These are phyloP conservation scores for Apiospora phragmitis DNA, from an alignment of 2,329 filamentous ascomycete genomes.

Conservation along the genomic window DNA sequence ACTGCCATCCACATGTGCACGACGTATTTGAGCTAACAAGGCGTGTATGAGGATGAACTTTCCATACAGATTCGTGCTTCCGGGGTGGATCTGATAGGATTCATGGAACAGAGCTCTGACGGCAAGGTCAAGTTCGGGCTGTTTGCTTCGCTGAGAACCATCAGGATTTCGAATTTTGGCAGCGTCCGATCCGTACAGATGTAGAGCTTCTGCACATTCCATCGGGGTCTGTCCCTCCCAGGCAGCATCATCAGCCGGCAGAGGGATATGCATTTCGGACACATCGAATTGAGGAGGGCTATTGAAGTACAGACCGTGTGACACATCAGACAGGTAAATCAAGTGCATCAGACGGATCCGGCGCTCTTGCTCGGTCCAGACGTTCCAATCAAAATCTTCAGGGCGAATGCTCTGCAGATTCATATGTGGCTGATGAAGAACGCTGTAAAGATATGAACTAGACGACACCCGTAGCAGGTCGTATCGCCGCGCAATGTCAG, in stretches of 20 bases:
- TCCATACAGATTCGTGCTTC: slow-evolving; percentile 69
- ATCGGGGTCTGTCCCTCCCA: slow-evolving; percentile 65
- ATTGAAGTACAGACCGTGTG: slow-evolving; percentile 73
- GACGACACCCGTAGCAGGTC: slow-evolving; percentile 56
- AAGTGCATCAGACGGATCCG: slow-evolving; percentile 65
- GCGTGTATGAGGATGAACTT: slow-evolving; percentile 75
- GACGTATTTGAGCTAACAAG: slow-evolving; percentile 61
- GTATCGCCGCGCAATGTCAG: slow-evolving; percentile 56
- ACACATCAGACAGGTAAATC: slow-evolving; percentile 64
- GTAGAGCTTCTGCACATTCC: slow-evolving; percentile 66
- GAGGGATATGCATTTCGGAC: slow-evolving; percentile 64
- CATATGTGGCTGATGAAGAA: slow-evolving; percentile 59
- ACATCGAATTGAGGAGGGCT: slow-evolving; percentile 61
- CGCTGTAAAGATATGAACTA: slow-evolving; percentile 52
- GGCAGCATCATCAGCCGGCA: slow-evolving; percentile 71
- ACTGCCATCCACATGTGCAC: slow-evolving; percentile 42
- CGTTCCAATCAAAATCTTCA: slow-evolving; percentile 62
- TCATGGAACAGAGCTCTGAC: slow-evolving; percentile 62
- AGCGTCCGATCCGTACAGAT: slow-evolving; percentile 57
- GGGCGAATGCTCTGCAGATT: slow-evolving; percentile 45
- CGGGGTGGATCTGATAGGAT: slow-evolving; percentile 59
- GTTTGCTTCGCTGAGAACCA: slow-evolving; percentile 63
- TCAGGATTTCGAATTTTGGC: slow-evolving; percentile 59
- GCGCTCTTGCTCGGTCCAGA: slow-evolving; percentile 72
- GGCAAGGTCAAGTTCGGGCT: slow-evolving; percentile 63